Conservation (phyloP, 192 early-diverging fungal genomes). For the Gamsiella multidivaricata region DNA sequence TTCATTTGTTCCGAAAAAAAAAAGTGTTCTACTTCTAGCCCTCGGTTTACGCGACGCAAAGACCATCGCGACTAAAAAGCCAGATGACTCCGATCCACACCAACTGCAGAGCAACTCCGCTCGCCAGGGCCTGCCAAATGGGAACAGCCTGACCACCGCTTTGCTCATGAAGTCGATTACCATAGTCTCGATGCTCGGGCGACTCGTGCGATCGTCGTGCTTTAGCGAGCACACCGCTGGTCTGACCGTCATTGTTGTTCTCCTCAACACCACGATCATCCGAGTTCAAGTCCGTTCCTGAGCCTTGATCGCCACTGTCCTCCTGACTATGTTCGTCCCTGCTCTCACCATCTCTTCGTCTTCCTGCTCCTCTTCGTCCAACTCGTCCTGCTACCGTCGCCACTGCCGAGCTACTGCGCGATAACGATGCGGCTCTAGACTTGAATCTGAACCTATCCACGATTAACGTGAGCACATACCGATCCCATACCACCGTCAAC, state of each 20-base stretch:
- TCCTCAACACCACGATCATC: too few relatives aligned
- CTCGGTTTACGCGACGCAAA: conserved; percentile 17
- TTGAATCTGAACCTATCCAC: conserved; percentile 5
- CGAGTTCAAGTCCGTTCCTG: not conserved
- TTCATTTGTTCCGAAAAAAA: not conserved
- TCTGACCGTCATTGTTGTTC: too few relatives aligned
- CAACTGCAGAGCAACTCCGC: conserved; percentile 24
- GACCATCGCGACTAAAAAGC: conserved; percentile 24
- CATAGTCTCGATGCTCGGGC: not conserved
- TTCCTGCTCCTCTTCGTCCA: not conserved
- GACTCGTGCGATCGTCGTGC: not conserved
- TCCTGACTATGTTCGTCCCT: not conserved
- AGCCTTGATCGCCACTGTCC: not conserved
- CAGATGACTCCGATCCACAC: conserved; percentile 31
- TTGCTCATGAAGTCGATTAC: not conserved
- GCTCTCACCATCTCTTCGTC: not conserved
- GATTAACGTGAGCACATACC: conserved; percentile 26
- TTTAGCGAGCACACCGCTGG: too few relatives aligned
- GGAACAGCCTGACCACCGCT: not conserved
- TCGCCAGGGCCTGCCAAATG: conserved; percentile 35
- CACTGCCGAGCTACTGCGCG: not conserved
- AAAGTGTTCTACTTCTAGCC: not conserved
- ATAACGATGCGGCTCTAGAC: not conserved
- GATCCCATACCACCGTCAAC: conserved; percentile 32
- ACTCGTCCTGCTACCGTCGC: too few relatives aligned